Conservation (phyloP, 1,139 yeast species). For the Hyphopichia buzzinii region DNA sequence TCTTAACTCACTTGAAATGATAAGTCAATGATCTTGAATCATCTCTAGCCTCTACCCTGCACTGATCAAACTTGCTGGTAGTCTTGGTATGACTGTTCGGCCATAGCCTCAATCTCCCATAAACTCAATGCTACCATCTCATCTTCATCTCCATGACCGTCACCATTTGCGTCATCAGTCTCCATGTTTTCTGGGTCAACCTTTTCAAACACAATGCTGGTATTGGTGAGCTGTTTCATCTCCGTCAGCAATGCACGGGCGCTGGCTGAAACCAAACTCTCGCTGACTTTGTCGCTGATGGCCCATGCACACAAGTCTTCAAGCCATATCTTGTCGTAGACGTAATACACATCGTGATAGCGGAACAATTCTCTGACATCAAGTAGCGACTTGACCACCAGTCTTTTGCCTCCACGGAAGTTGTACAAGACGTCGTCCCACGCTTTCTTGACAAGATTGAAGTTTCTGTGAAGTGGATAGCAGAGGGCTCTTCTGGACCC, state of each 20-base stretch:
- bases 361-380: constrained; percentile 73
- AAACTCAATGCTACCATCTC: constrained; percentile 44
- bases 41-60: too few species aligned
- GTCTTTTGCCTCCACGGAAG: constrained; percentile 67
- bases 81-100: constrained; percentile 45
- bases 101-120: constrained; percentile 54
- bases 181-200: constrained; percentile 15
- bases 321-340: constrained; percentile 75
- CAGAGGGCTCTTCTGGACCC: constrained; percentile 70
- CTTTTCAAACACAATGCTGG: constrained; percentile 41
- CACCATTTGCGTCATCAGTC: constrained; percentile 16
- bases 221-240: constrained; percentile 18
- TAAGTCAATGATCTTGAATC: too few species aligned
- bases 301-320: constrained; percentile 85
- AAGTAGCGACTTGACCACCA: constrained; percentile 57
- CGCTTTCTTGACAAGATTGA: constrained; percentile 52
- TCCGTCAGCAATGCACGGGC: constrained; percentile 61
- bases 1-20: too few species aligned
- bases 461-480: constrained; percentile 79
- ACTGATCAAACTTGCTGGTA: too few species aligned
- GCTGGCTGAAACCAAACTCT: constrained; percentile 52
- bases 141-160: constrained; percentile 24
- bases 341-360: constrained; percentile 82
- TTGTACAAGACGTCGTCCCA: constrained; percentile 76
- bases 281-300: constrained; percentile 53